Evolutionary conservation across 2,329 filamentous ascomycete genomes (phyloP), one percentile per base, ranked within the genome.

Genomic region (Neocucurbitaria cava): DNA sequence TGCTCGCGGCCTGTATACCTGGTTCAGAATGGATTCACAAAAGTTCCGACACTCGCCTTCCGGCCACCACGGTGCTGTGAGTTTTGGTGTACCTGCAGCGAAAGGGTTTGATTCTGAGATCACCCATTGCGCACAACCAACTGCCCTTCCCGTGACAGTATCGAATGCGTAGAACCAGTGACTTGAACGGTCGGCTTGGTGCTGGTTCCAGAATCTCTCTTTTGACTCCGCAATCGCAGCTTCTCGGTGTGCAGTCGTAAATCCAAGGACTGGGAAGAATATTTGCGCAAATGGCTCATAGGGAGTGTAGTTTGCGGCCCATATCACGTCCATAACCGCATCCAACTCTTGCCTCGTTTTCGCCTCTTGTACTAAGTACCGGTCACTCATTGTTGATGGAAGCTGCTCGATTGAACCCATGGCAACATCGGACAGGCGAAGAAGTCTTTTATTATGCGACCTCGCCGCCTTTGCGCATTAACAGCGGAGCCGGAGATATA

Each of bases 1-100:
- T 13, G 60, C 62, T 17, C 71, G 52, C 15, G 69, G 68, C 52
- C 44, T 63, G 56, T 74, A 74, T 4, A 70, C 63, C 46, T 74
- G 70, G 26, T 73, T 70, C 51, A 75, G 56, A 26, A 75, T 69
- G 7, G 50, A 59, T 46, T 74, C 71, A 49, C 67, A 71, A 46
- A 74, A 74, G 18, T 68, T 67, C 39, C 69, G 64, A 56, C 60
- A 54, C 56, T 74, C 71, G 31, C 68, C 66, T 20, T 72, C 66
- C 0, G 72, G 72, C 71, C 71, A 75, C 72, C 72, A 75, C 18
- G 70, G 66, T 48, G 72, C 70, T 41, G 52, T 54, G 31, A 74
- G 35, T 15, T 56, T 60, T 6, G 62, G 65, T n/a, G 54, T 47
- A 7, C 69, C 71, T n/a, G 61, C 52, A n/a, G 57, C 56, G 40